Evolutionary conservation across 768 basidiomycete genomes (phyloP), one percentile per base, ranked within the genome.

Genomic region (Clitopilus hobsonii): DNA sequence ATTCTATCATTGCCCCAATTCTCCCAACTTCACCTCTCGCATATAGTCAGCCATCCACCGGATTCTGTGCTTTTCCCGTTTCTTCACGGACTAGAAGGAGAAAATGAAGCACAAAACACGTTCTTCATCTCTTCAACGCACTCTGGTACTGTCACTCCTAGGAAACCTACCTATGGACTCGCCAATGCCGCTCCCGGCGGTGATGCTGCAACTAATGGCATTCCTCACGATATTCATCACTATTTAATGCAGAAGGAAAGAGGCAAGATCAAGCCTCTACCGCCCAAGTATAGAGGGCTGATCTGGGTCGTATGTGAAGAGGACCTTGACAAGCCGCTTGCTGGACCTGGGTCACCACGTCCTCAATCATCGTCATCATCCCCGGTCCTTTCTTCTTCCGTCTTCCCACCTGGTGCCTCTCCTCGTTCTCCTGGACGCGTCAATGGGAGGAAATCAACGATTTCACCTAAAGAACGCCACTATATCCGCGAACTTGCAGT

Each of bases 61-160:
- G 93, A 96, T 71, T 75, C 78, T 36, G 79, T 87, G 61, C 81
- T 94, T 55, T 96, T 96, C 67, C 93, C 93, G 0, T 96, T 94
- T 71, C 72, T 93, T 14, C 93, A 94, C 63, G 90, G 92, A 41
- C 76, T 94, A 57, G 92, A 94, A 63, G 86, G 90, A 59, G 79
- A 85, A 56, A 91, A 92, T 64, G 70, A 80, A 14, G 84, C 85
- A 0, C 92, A 93, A 72, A 91, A 89, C 63, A 76, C 79, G 20
- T 94, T 94, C 77, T 95, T 95, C 65, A 45, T 45, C 2, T 45
- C 41, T 16, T 51, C 54, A 8, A 50, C 41, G 1, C 23, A 30
- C n/a, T 22, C 26, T 16, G 49, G 32, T n/a, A 28, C 54, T 27
- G 60, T 61, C 0, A 45, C 41, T 45, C 41, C 41, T 6, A 23